These are phyloP conservation scores for Stephania yunnanensis DNA, from an alignment of 164 flowering plant species.

Conservation along the genomic window DNA sequence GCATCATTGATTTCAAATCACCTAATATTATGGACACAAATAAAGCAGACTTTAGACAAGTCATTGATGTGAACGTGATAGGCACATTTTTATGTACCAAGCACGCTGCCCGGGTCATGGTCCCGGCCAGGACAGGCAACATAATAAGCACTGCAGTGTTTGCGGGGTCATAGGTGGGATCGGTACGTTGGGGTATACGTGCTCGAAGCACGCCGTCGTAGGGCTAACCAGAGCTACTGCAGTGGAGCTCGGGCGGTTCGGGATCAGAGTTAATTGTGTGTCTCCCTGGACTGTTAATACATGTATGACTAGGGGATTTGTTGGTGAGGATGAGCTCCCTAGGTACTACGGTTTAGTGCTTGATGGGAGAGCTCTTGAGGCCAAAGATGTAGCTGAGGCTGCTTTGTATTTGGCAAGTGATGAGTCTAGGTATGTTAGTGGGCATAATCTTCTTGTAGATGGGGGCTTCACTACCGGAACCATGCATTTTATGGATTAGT, in stretches of 20 bases:
- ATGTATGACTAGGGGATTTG: constrained; percentile 63
- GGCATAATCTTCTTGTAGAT: constrained; percentile 77
- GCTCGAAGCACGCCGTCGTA: constrained; percentile 78
- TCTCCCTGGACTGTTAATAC: constrained; percentile 90
- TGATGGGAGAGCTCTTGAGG: constrained; percentile 15
- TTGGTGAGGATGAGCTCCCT: constrained; percentile 52
- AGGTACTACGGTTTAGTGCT: constrained; percentile 24
- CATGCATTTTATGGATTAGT: too few relatives aligned
- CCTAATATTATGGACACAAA: constrained; percentile 63
- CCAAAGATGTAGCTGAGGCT: constrained; percentile 70
- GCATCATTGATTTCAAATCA: constrained; percentile 61
- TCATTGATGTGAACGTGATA: constrained; percentile 60
- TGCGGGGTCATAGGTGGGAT: constrained; percentile 78
- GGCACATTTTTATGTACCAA: constrained; percentile 69
- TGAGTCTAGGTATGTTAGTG: constrained; percentile 73
- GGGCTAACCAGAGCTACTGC: constrained; percentile 80
- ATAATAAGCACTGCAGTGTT: constrained; percentile 68
- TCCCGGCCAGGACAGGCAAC: constrained; percentile 48
- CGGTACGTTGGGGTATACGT: constrained; percentile 76
- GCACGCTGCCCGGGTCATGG: constrained; percentile 76
- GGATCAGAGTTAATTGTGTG: constrained; percentile 79
- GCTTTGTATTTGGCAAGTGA: constrained; percentile 73
- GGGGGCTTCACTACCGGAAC: constrained; percentile 53
- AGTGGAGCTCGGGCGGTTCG: constrained; percentile 66
- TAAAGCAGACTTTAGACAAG: constrained; percentile 47